A percentile compares a stretch with the other conserved stretches of the same genome.
These are phyloP conservation scores for Haplosporangium sp. DNA, from an alignment of 371 early-diverging fungal species.

Conservation along the genomic window DNA sequence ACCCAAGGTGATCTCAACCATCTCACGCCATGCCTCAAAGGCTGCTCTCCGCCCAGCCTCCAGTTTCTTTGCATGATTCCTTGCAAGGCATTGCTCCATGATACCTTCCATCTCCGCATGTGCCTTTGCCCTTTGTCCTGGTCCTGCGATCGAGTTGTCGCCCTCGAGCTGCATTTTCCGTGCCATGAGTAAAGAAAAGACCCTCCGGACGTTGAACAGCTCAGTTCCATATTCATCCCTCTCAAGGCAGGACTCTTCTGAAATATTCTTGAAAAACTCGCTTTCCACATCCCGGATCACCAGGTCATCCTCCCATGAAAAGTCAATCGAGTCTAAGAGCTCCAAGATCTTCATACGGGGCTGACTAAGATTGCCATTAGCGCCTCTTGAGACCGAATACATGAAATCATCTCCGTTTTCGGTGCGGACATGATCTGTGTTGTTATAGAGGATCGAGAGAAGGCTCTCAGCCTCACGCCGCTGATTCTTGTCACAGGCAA, in stretches of 20 bases:
- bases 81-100: conserved; percentile 63
- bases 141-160: conserved; percentile 59
- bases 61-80: conserved; percentile 76
- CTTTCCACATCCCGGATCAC: conserved; percentile 40
- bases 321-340: conserved; percentile 65
- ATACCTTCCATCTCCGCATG: conserved; percentile 67
- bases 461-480: conserved; percentile 50
- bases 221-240: conserved; percentile 68
- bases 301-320: conserved; percentile 63
- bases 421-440: conserved; percentile 26
- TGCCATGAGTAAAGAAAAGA: conserved; percentile 63
- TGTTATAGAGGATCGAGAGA: conserved; percentile 50
- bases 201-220: conserved; percentile 74
- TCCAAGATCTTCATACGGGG: conserved; percentile 68
- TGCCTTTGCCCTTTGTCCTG: conserved; percentile 56
- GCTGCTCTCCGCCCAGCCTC: conserved; percentile 69
- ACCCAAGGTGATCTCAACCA: conserved; percentile 76
- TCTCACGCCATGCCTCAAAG: conserved; percentile 82
- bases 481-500: conserved; percentile 44
- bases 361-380: conserved; percentile 54
- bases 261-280: conserved; percentile 56
- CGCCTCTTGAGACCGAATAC: conserved; percentile 37
- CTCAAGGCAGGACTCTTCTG: conserved; percentile 58
- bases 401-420: conserved; percentile 40
- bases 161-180: conserved; percentile 59